Percentiles rank a stretch among this genome's conserved stretches.
Conservation (phyloP, 345 rosid species). For the Noccaea caerulescens region DNA sequence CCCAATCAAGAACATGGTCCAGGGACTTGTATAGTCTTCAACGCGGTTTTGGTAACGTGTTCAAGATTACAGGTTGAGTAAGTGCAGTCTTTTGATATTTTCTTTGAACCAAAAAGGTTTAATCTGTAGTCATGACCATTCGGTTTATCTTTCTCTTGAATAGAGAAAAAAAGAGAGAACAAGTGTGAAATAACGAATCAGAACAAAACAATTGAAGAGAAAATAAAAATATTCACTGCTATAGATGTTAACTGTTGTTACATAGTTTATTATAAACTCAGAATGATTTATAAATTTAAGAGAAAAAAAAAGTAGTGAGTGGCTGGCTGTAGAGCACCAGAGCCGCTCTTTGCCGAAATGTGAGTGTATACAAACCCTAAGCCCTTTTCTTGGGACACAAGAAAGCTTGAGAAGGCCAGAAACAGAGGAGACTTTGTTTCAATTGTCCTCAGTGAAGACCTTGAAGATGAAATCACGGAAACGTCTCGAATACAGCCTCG, state of each 20-base stretch:
- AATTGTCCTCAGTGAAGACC: conserved; percentile 70
- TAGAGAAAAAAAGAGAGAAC: too few relatives aligned
- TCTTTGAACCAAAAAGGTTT: too few relatives aligned
- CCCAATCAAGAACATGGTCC: too few relatives aligned
- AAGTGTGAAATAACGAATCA: neutral
- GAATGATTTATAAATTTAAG: neutral
- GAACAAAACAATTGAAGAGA: neutral
- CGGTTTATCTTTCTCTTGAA: conserved; percentile 5
- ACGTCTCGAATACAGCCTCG: conserved; percentile 78
- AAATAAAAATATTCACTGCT: conserved; percentile 23
- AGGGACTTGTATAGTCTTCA: too few relatives aligned
- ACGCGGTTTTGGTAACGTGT: too few relatives aligned
- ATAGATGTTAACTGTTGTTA: conserved; percentile 21
- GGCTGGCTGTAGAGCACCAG: neutral
- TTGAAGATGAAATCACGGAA: conserved; percentile 85
- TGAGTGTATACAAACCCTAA: conserved; percentile 32
- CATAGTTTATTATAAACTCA: conserved; percentile 23
- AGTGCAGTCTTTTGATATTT: too few relatives aligned
- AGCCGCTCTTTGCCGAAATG: conserved; percentile 4
- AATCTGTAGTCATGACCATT: neutral
- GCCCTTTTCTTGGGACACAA: conserved; percentile 14
- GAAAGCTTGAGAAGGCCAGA: conserved; percentile 14
- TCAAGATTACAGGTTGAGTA: too few relatives aligned
- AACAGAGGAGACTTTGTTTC: conserved; percentile 43
- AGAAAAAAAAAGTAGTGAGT: neutral